A percentile compares a stretch with the other conserved stretches of the same genome.
Evolutionary conservation across 306 rosid genomes (phyloP).

Genomic region (Fragaria ananassa): DNA sequence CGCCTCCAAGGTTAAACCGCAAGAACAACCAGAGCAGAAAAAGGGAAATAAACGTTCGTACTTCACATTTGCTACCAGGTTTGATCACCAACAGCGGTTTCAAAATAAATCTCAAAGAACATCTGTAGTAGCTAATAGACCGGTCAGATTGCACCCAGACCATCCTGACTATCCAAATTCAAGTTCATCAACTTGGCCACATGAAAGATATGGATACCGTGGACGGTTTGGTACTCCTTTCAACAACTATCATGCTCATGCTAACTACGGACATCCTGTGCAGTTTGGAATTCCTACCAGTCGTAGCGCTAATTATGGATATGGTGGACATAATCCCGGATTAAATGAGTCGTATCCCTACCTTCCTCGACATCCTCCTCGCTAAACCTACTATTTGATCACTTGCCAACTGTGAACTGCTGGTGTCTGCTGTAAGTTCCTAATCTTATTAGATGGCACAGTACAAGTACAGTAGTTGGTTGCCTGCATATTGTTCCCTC

Average conservation of each 20-base stretch:
- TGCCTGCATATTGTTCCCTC: neutral
- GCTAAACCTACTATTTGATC: neutral
- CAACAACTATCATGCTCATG: neutral
- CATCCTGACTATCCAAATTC: neutral
- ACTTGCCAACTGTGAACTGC: neutral
- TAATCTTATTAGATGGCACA: neutral
- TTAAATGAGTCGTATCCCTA: neutral
- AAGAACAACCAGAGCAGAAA: neutral
- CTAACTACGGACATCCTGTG: neutral
- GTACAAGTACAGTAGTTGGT: no score
- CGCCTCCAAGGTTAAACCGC: neutral
- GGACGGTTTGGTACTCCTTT: neutral
- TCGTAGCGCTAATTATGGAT: neutral
- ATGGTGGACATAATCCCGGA: neutral
- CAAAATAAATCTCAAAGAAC: neutral
- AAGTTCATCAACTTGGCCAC: neutral
- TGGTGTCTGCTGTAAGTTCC: neutral
- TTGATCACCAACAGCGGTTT: neutral
- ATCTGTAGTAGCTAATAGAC: neutral
- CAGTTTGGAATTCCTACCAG: neutral
- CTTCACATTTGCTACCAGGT: neutral
- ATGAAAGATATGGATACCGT: neutral
- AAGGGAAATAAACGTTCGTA: neutral
- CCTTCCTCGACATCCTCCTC: neutral
- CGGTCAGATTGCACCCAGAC: neutral